Evolutionary conservation across 441 rosid species (phyloP).

Genomic region (Raphanus hybrid): DNA sequence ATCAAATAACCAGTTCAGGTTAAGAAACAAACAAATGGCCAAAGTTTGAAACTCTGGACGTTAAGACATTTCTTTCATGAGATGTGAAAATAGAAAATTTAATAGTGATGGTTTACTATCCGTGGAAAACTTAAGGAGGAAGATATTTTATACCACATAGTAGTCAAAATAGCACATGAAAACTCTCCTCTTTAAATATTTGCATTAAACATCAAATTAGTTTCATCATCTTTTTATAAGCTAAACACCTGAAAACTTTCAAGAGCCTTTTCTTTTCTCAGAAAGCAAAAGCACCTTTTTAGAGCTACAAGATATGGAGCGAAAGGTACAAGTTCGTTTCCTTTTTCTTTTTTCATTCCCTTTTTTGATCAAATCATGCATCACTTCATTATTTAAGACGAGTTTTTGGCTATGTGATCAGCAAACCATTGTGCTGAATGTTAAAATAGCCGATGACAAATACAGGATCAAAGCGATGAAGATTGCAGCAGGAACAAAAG

Average conservation of each 20-base stretch:
- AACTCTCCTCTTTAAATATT: slow-evolving; percentile 13
- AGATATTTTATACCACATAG: not conserved
- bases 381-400: not conserved
- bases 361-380: too few relatives aligned
- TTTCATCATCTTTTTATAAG: slow-evolving; percentile 11
- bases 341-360: too few relatives aligned
- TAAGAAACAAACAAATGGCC: not conserved
- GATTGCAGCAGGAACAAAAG: too few relatives aligned
- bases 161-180: slow-evolving; percentile 10
- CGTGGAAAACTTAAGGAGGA: slow-evolving; percentile 10
- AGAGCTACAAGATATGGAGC: slow-evolving; percentile 8
- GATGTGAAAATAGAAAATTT: not conserved
- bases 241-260: not conserved
- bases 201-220: not conserved
- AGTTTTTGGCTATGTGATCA: slow-evolving; percentile 4
- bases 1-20: not conserved
- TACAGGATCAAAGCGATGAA: too few relatives aligned
- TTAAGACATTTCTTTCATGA: slow-evolving; percentile 21
- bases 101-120: slow-evolving; percentile 2
- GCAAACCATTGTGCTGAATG: not conserved
- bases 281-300: slow-evolving; percentile 1
- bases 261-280: slow-evolving; percentile 8
- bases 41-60: not conserved
- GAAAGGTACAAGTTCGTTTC: not conserved
- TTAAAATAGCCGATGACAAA: not conserved